Evolutionary conservation across 2,329 filamentous ascomycete genomes (phyloP).

Genomic region (Chaetomium olivaceum): DNA sequence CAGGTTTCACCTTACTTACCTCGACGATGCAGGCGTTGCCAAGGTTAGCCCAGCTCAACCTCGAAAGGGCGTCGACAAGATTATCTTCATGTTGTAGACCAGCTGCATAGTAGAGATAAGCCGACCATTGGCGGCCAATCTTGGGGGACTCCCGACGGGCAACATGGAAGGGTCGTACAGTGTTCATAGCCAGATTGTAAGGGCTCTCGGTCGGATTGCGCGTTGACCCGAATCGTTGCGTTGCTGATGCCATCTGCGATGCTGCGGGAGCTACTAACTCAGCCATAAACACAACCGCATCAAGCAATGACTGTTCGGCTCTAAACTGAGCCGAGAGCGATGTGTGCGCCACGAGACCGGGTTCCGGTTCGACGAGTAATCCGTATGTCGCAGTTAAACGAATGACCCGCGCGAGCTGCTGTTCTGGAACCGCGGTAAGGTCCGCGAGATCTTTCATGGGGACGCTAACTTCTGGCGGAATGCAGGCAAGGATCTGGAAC

Average conservation of each 20-base stretch:
- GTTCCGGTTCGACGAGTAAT: conserved; percentile 40
- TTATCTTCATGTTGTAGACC: not conserved
- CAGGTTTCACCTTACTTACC: not conserved
- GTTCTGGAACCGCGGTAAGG: not conserved
- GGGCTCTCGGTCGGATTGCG: not conserved
- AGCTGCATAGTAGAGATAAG: not conserved
- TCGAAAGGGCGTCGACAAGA: not conserved
- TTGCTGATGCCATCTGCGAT: conserved; percentile 38
- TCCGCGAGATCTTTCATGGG: not conserved
- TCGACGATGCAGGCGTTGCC: not conserved
- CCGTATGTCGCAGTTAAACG: conserved; percentile 37
- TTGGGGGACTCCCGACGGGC: not conserved
- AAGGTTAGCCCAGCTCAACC: not conserved
- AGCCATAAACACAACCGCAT: conserved; percentile 44
- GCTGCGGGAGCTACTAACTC: conserved; percentile 40
- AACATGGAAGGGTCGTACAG: not conserved
- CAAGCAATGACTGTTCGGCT: conserved; percentile 37
- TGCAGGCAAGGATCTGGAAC: conserved; percentile 4
- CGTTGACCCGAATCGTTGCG: conserved; percentile 7
- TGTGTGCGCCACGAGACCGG: conserved; percentile 42
- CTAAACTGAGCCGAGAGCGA: conserved; percentile 43
- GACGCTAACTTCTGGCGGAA: not conserved
- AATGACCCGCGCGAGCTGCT: not conserved
- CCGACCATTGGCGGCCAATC: not conserved
- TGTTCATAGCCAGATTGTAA: not conserved